Evolutionary conservation across 2,329 filamentous ascomycete species (phyloP), one percentile per base, ranked within the genome.

Genomic region (Fusarium sarcochroum): DNA sequence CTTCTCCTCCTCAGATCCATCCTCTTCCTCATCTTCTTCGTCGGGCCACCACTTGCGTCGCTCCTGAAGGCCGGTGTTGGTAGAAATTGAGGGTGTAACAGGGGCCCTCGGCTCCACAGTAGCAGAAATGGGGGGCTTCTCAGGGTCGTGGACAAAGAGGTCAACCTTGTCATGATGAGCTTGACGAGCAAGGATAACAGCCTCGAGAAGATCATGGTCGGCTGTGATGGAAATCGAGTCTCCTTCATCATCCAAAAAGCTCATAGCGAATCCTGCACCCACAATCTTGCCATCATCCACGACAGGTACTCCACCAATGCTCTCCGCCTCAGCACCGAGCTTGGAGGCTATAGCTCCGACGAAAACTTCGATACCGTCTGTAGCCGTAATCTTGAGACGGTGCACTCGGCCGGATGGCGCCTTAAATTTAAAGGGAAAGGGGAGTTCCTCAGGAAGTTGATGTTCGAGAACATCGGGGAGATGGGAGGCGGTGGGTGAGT

Each of bases 341-440:
- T 99, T 99, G 57, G 90, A 86, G 7, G 90, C 89, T 7, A 99
- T 93, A 60, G 88, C 90, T 25, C 85, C 80, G 27, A 98, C 89
- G 61, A 99, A 90, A 41, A 93, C 89, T 20, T 87, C 88, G 66
- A 99, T 89, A 41, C 96, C 96, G 56, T 93, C 89, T 21, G 91
- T 89, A 13, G 94, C 91, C 54, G 90, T 85, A 27, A 98, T 90
- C 76, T 98, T 96, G 50, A 99, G 83, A 55, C 96, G 90, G 80
- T 99, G 96, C 18, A 98, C 94, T 52, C 96, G 93, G 45, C 95
- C 96, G 72, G 93, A 94, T 2, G 96, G 96, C 3, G 96, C 94
- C 84, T 98, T 98, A 87, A 99, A 99, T 80, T 99, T 99, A 89
- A 99, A 99, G 4, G 95, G 89, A 81, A 98, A 99, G 0, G 95